Conservation (phyloP, 163 green algal species). For the Prototheca wickerhamii region DNA sequence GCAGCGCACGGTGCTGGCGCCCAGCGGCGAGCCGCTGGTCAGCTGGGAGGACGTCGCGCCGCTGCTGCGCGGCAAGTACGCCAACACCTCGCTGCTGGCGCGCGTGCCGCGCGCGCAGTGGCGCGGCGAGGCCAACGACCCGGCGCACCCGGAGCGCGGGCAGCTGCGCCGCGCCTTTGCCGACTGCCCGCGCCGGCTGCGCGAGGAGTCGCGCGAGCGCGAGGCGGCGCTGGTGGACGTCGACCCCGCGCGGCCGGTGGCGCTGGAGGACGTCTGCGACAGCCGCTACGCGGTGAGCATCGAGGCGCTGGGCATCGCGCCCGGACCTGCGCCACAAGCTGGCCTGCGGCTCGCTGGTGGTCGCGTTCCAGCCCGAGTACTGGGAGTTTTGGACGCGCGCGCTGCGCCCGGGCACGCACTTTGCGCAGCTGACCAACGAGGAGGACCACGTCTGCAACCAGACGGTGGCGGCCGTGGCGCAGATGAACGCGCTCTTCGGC, state of each 20-base stretch:
- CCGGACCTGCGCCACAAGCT: slow-evolving; percentile 40
- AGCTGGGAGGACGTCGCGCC: not conserved
- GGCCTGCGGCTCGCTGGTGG: slow-evolving; percentile 23
- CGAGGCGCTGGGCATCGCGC: slow-evolving; percentile 29
- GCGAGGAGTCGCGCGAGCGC: not conserved
- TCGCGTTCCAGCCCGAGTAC: slow-evolving; percentile 23
- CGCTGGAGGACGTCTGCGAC: slow-evolving; percentile 32
- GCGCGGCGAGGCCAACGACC: slow-evolving; percentile 14
- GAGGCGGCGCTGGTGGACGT: slow-evolving; percentile 29
- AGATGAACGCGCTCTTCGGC: slow-evolving; percentile 27
- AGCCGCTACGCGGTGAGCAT: slow-evolving; percentile 40
- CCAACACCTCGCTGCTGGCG: slow-evolving; percentile 10
- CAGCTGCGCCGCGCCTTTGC: not conserved
- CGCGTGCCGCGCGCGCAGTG: slow-evolving; percentile 22
- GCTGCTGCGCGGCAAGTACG: slow-evolving; percentile 3
- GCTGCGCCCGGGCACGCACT: slow-evolving; percentile 30
- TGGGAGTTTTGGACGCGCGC: slow-evolving; percentile 34
- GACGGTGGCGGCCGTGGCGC: slow-evolving; percentile 6
- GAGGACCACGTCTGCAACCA: slow-evolving; percentile 19
- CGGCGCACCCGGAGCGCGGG: slow-evolving; percentile 14
- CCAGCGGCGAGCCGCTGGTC: not conserved
- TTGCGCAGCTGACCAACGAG: slow-evolving; percentile 18
- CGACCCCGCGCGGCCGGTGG: slow-evolving; percentile 9
- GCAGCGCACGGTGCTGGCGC: not conserved
- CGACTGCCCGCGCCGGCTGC: not conserved